Conservation (phyloP, 2,329 filamentous ascomycete genomes). For the Podosphaera leucotricha region DNA sequence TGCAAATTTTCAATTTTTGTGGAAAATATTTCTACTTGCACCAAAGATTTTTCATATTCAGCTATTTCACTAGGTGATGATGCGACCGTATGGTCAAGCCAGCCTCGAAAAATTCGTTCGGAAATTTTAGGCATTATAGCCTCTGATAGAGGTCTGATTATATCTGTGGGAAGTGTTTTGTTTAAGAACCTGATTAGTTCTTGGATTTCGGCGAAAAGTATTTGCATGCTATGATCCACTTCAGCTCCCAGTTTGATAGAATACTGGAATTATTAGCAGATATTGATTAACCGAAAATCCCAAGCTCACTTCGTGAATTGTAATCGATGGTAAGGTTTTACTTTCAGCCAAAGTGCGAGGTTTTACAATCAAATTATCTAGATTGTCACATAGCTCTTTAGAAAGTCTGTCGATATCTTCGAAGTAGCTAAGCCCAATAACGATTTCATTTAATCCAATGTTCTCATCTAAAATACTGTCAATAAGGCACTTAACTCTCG, state of each 20-base stretch:
- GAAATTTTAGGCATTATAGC: slow-evolving; percentile 48
- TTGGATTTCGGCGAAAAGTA: slow-evolving; percentile 30
- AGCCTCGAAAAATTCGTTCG: slow-evolving; percentile 42
- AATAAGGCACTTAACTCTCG: neutral
- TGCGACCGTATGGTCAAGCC: slow-evolving; percentile 58
- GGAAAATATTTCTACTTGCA: slow-evolving; percentile 39
- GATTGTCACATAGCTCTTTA: slow-evolving; percentile 33
- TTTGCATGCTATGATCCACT: slow-evolving; percentile 23
- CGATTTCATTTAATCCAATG: slow-evolving; percentile 29
- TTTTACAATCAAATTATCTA: slow-evolving; percentile 35
- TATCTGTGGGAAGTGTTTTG: slow-evolving; percentile 26
- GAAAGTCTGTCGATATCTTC: slow-evolving; percentile 37
- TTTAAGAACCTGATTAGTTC: slow-evolving; percentile 28
- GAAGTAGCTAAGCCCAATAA: slow-evolving; percentile 31
- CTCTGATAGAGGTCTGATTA: slow-evolving; percentile 36
- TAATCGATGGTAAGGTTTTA: slow-evolving; percentile 18
- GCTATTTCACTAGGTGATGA: slow-evolving; percentile 46
- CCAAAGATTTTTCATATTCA: slow-evolving; percentile 47
- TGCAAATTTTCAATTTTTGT: slow-evolving; percentile 33
- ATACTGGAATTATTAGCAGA: slow-evolving; percentile 16
- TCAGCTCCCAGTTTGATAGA: slow-evolving; percentile 20
- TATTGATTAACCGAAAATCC: neutral
- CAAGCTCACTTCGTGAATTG: slow-evolving; percentile 19
- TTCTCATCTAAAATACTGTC: slow-evolving; percentile 11
- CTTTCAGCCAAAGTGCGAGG: slow-evolving; percentile 29